These are phyloP conservation scores for Inga leiocalycina DNA, from an alignment of 306 rosid genomes.

Conservation along the genomic window DNA sequence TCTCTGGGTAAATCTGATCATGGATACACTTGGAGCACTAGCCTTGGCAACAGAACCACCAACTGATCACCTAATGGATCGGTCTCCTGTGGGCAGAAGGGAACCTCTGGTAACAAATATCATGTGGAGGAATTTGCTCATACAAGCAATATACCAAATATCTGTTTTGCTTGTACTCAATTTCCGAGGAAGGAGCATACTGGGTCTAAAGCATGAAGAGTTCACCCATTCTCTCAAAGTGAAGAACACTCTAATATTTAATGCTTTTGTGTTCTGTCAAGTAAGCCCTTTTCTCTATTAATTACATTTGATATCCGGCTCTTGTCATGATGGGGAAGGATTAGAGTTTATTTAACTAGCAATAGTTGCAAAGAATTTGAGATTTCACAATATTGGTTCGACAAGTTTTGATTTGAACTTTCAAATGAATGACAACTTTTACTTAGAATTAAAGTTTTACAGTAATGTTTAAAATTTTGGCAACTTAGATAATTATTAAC, in stretches of 20 bases:
- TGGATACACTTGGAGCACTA: slow-evolving; percentile 98
- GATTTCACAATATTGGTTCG: not conserved
- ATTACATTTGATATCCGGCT: not conserved
- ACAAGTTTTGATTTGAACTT: not conserved
- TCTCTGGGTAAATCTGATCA: slow-evolving; percentile 98
- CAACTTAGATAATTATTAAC: not conserved
- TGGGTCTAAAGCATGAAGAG: slow-evolving; percentile 42
- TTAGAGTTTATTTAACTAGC: not conserved
- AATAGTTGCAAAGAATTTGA: not conserved
- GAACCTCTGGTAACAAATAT: slow-evolving; percentile 91
- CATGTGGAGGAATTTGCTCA: slow-evolving; percentile 92
- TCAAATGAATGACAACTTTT: not conserved
- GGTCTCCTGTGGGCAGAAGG: slow-evolving; percentile 83
- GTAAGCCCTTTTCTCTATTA: slow-evolving; percentile 49
- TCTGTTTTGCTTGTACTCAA: slow-evolving; percentile 75
- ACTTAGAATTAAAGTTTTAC: not conserved
- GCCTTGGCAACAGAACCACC: slow-evolving; percentile 99
- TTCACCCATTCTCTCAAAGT: slow-evolving; percentile 48
- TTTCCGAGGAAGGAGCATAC: slow-evolving; percentile 62
- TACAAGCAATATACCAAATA: slow-evolving; percentile 92
- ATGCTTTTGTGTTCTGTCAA: slow-evolving; percentile 92
- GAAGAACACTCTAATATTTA: slow-evolving; percentile 91
- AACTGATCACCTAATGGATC: slow-evolving; percentile 87
- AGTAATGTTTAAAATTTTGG: not conserved
- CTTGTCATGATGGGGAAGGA: not conserved